Conservation (phyloP, 2,329 filamentous ascomycete species). For the Alternaria longipes region DNA sequence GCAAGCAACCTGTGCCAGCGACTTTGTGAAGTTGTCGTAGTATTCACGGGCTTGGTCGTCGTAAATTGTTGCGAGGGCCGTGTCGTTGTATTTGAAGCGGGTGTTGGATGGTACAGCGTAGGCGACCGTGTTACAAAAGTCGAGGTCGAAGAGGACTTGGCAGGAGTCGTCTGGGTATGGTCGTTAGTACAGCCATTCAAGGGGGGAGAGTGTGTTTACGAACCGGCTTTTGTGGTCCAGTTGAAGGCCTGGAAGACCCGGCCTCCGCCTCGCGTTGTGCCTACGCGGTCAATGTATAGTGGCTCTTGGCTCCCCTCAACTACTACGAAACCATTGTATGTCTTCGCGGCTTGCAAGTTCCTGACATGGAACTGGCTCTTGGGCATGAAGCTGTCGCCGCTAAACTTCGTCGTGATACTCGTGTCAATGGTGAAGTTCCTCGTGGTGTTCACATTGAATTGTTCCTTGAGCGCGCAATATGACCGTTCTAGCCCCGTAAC, state of each 20-base stretch:
- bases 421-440: conserved; percentile 67
- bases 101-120: conserved; percentile 90
- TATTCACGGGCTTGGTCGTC: conserved; percentile 75
- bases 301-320: conserved; percentile 65
- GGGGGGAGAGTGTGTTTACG: conserved; percentile 30
- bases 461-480: conserved; percentile 78
- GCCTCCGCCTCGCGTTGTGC: conserved; percentile 74
- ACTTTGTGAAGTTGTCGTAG: conserved; percentile 82
- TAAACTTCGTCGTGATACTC: conserved; percentile 71
- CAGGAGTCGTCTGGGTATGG: conserved; percentile 74
- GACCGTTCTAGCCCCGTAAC: conserved; percentile 79
- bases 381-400: conserved; percentile 64
- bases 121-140: conserved; percentile 86
- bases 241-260: conserved; percentile 74
- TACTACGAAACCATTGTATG: conserved; percentile 78
- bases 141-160: conserved; percentile 83
- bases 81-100: conserved; percentile 66
- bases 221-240: conserved; percentile 82
- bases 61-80: conserved; percentile 75
- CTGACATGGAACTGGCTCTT: conserved; percentile 90
- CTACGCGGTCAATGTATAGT: conserved; percentile 50
- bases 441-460: conserved; percentile 70
- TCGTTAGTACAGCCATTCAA: conserved; percentile 12
- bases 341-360: conserved; percentile 74
- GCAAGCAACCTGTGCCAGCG: conserved; percentile 85